Evolutionary conservation across 345 rosid species (phyloP).

Genomic region (Moricandia arvensis): DNA sequence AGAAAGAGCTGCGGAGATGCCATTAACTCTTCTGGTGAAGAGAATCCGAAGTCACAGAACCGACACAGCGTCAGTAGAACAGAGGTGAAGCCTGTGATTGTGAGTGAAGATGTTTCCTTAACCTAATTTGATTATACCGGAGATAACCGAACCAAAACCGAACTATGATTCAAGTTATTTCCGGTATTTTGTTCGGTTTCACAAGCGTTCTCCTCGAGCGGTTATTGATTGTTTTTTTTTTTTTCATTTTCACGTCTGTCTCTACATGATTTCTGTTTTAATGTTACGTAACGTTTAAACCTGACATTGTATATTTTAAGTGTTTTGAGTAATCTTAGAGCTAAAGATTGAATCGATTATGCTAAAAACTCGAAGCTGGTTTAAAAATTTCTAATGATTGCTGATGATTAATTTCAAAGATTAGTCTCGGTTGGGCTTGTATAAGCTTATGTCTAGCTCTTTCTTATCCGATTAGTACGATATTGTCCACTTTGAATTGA

Average conservation of each 20-base stretch:
- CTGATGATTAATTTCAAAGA: background rate
- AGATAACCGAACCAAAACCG: constrained; percentile 1
- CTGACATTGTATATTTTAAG: constrained; percentile 18
- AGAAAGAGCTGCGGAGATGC: constrained; percentile 83
- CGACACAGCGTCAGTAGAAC: constrained; percentile 56
- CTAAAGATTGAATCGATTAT: constrained; percentile 6
- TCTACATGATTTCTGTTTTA: constrained; percentile 28
- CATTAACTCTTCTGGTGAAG: constrained; percentile 41
- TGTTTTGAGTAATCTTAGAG: constrained; percentile 15
- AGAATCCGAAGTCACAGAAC: constrained; percentile 45
- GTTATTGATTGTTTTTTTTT: constrained; percentile 5
- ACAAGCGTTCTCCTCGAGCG: background rate
- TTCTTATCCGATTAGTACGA: too few relatives aligned
- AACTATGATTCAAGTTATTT: background rate
- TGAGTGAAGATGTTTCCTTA: background rate
- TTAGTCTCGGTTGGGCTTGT: too few relatives aligned
- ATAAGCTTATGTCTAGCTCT: too few relatives aligned
- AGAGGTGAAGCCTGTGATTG: constrained; percentile 5
- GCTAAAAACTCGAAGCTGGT: background rate
- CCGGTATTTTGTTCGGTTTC: background rate
- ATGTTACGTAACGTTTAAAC: constrained; percentile 20
- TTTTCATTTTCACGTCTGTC: constrained; percentile 20
- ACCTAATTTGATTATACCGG: constrained; percentile 4
- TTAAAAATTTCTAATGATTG: background rate
- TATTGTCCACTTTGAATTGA: too few relatives aligned